A percentile compares a stretch with the other conserved stretches of the same genome.
Evolutionary conservation across 2,329 filamentous ascomycete species (phyloP).

Genomic region (Penicillium sp.): DNA sequence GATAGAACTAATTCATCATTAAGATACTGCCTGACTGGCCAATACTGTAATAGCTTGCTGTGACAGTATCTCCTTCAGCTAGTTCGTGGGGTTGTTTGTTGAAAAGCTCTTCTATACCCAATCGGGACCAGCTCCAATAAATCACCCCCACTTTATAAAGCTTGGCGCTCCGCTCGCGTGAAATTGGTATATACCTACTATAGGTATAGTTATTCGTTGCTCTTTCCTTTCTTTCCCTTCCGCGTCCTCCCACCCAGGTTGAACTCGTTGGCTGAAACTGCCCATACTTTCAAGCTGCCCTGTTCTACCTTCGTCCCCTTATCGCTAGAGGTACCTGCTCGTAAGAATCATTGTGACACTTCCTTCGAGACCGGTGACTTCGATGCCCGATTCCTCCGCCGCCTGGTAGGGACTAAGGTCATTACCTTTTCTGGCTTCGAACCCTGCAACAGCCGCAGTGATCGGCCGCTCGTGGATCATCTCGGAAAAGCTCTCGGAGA

Average conservation of each 20-base stretch:
- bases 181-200: background rate
- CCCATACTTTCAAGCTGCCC: background rate
- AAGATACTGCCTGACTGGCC: no score
- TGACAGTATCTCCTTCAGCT: background rate
- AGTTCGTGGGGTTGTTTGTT: background rate
- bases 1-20: background rate
- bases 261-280: no score
- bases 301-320: background rate
- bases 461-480: constrained; percentile 12
- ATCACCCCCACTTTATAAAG: background rate
- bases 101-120: background rate
- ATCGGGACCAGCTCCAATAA: background rate
- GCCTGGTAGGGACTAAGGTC: constrained; percentile 18
- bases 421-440: constrained; percentile 9
- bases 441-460: background rate
- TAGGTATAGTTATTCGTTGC: background rate
- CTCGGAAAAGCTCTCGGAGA: constrained; percentile 16
- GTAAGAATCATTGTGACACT: background rate
- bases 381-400: constrained; percentile 16
- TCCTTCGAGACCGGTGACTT: constrained; percentile 9
- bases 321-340: background rate
- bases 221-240: background rate
- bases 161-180: background rate
- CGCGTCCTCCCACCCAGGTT: background rate
- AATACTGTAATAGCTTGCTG: background rate